A percentile compares a stretch with the other conserved stretches of the same genome.
These are phyloP conservation scores for Didymella pinodella DNA, from an alignment of 2,329 filamentous ascomycete genomes.

Conservation along the genomic window DNA sequence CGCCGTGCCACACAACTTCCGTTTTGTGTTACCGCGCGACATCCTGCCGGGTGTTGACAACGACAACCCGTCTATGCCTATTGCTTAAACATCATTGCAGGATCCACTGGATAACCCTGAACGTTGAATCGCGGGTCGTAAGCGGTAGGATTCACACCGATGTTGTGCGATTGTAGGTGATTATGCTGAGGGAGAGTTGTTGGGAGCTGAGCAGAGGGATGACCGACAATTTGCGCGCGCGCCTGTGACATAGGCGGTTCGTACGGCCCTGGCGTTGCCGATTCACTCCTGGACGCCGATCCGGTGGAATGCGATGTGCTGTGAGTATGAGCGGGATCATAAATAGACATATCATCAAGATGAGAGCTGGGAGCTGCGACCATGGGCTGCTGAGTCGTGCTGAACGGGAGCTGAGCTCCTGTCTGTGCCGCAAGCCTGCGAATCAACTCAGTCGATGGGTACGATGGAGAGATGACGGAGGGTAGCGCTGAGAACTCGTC, in stretches of 20 bases:
- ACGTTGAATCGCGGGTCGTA: slow-evolving; percentile 47
- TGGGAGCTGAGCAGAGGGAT: slow-evolving; percentile 35
- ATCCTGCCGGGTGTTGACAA: slow-evolving; percentile 6
- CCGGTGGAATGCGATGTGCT: slow-evolving; percentile 44
- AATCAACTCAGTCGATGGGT: slow-evolving; percentile 46
- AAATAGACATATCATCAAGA: slow-evolving; percentile 47
- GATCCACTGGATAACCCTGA: slow-evolving; percentile 46
- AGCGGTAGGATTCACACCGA: slow-evolving; percentile 39
- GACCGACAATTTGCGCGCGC: slow-evolving; percentile 36
- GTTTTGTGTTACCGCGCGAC: slow-evolving; percentile 12
- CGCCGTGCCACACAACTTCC: slow-evolving; percentile 8
- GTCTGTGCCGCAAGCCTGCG: slow-evolving; percentile 48
- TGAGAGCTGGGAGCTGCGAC: slow-evolving; percentile 42
- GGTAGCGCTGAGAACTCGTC: slow-evolving; percentile 41
- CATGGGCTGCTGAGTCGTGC: slow-evolving; percentile 42
- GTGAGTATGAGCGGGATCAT: slow-evolving; percentile 46
- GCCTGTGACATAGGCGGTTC: slow-evolving; percentile 40
- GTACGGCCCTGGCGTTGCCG: slow-evolving; percentile 47
- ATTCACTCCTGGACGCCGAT: slow-evolving; percentile 42
- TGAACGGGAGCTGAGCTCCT: slow-evolving; percentile 47
- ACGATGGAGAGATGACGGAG: slow-evolving; percentile 39
- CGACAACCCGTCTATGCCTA: slow-evolving; percentile 9
- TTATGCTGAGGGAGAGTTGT: slow-evolving; percentile 38
- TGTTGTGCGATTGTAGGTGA: slow-evolving; percentile 44
- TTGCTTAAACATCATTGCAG: slow-evolving; percentile 47